A percentile compares a stretch with the other conserved stretches of the same genome.
Evolutionary conservation across 179 eudicot species (phyloP).

Genomic region (Spergularia azorica): DNA sequence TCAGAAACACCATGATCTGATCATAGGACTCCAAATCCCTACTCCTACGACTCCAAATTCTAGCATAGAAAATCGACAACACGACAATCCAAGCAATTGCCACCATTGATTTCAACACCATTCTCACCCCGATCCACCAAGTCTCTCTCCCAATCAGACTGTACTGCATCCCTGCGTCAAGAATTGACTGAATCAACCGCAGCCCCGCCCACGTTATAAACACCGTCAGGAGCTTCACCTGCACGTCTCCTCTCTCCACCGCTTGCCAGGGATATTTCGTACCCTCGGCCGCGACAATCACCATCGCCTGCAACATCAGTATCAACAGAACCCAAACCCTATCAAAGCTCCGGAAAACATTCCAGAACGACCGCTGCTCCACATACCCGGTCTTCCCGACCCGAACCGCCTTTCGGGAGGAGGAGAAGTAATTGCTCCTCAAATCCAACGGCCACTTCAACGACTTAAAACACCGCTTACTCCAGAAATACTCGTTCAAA

Average conservation of each 20-base stretch:
- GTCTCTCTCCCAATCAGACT: slow-evolving; percentile 72
- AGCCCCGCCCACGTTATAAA: slow-evolving; percentile 84
- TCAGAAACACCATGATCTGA: slow-evolving; percentile 53
- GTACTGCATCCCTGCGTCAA: slow-evolving; percentile 96
- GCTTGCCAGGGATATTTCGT: slow-evolving; percentile 59
- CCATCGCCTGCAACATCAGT: slow-evolving; percentile 67
- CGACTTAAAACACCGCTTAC: slow-evolving; percentile 62
- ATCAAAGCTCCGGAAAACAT: slow-evolving; percentile 87
- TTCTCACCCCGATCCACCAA: slow-evolving; percentile 66
- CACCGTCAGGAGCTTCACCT: slow-evolving; percentile 69
- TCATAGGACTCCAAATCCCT: slow-evolving; percentile 48
- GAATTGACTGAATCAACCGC: slow-evolving; percentile 67
- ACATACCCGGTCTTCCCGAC: slow-evolving; percentile 96
- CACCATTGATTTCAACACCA: slow-evolving; percentile 77
- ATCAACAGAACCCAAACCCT: slow-evolving; percentile 75
- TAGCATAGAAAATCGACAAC: slow-evolving; percentile 68
- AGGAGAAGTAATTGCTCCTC: slow-evolving; percentile 46
- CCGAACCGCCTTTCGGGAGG: slow-evolving; percentile 34
- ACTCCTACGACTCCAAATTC: slow-evolving; percentile 79
- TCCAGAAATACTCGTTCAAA: slow-evolving; percentile 91
- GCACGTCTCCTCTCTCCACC: slow-evolving; percentile 52
- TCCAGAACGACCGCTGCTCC: slow-evolving; percentile 96
- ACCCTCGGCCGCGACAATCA: slow-evolving; percentile 63
- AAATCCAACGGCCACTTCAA: slow-evolving; percentile 81
- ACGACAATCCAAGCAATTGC: slow-evolving; percentile 75